Evolutionary conservation across 768 basidiomycete genomes (phyloP), one percentile per base, ranked within the genome.

Genomic region (Serendipita sp.): DNA sequence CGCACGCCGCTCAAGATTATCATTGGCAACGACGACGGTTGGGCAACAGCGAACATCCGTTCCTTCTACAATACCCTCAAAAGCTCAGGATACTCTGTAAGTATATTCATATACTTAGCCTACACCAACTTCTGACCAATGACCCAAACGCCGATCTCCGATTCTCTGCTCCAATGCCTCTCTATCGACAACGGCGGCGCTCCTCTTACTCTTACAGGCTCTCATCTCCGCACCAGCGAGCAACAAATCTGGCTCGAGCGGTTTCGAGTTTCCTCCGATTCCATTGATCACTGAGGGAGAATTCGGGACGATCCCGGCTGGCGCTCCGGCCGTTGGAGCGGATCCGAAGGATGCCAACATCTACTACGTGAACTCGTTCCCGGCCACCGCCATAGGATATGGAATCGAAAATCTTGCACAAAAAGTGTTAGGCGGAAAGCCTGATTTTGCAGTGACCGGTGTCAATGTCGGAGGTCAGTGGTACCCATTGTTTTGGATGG

Each of bases 351-450:
- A 73, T 67, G 65, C 78, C 78, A 60, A 66, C 77, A 70, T 10
- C n/a, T 47, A 78, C 71, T 80, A 77, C 63, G 76, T 80, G 38
- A 78, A 79, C 66, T 68, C 74, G 2, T 79, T 73, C 71, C 78
- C 78, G 73, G 78, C 76, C 35, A 75, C 77, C 60, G 64, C 72
- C 1, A 75, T 74, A 18, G 69, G 71, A 2, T 75, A 69, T 64
- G 81, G 80, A 1, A 79, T 82, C 34, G 74, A 80, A 66, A 79
- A 77, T 0, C 70, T 80, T 15, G 74, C 77, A 0, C 78, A 78
- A 0, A 65, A 74, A 65, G 76, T 78, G 68, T 79, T 78, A 65
- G 65, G 53, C 37, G 69, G 71, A 11, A 53, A 7, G 38, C 74
- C 81, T 1, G 79, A 81, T 64, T 71, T 82, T 35, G 75, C 79